Evolutionary conservation across 495 filamentous ascomycete species (phyloP), one percentile per base, ranked within the genome.

Genomic region (Penicillium lividum): DNA sequence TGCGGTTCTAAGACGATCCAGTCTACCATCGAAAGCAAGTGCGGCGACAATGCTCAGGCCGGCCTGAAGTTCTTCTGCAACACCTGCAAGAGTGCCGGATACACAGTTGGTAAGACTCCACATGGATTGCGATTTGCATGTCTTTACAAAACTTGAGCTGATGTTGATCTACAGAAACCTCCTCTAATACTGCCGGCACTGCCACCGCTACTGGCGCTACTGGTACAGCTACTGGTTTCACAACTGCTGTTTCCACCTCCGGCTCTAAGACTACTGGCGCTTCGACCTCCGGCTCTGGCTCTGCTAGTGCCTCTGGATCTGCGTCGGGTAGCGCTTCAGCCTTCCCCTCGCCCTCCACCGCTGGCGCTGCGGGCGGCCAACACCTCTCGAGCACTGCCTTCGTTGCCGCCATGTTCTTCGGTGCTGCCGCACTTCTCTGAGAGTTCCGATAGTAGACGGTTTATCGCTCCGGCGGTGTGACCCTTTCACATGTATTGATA

Each of bases 401-500:
- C 58, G 72, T 63, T 51, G 74, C 74, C 34, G 73, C 71, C 22
- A 59, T 77, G 15, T 77, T 77, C 53, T 54, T 73, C 27, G 74
- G 73, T 5, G 70, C 72, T 46, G 74, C 74, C 9, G 74, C 73
- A 28, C 64, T 72, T 18, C 65, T 77, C 51, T 77, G 62, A 70
- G 53, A 42, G 15, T 18, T n/a, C 42, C 7, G 25, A 5, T 34
- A 15, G 43, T 22, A 31, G 5, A 52, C n/a, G 7, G 42, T 29
- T 34, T 47, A 49, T 51, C 18, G 18, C 40, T 43, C 31, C 22
- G 3, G 15, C 51, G 25, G 22, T 34, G 22, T 30, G 10, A 28
- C 13, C 33, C 15, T 54, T 54, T 42, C 25, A 25, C 34, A 59
- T 65, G 25, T 59, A 28, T 65, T 46, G 56, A 61, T 65, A 55